These are phyloP conservation scores for Cladosporium sp. DNA, from an alignment of 2,329 filamentous ascomycete species.

Conservation along the genomic window DNA sequence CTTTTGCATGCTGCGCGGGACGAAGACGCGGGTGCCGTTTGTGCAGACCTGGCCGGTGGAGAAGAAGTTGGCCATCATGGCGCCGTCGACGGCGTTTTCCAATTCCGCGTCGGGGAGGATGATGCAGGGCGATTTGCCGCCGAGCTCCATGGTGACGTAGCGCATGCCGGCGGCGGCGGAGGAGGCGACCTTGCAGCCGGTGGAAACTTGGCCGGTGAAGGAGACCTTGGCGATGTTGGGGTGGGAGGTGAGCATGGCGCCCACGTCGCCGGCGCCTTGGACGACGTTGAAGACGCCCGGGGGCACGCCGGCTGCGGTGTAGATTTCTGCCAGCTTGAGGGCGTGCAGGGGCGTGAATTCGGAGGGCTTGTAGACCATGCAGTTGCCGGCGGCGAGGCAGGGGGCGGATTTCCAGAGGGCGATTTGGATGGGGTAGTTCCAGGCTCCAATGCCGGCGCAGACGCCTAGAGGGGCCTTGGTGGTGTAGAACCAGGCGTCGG, in stretches of 20 bases:
- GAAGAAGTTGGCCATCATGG: constrained; percentile 94
- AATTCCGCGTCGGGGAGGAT: constrained; percentile 75
- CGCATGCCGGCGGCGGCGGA: constrained; percentile 76
- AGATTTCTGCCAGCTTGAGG: constrained; percentile 68
- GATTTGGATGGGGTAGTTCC: constrained; percentile 91
- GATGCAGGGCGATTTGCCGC: constrained; percentile 77
- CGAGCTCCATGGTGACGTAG: constrained; percentile 87
- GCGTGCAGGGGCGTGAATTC: constrained; percentile 84
- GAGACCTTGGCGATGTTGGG: constrained; percentile 74
- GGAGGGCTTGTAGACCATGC: constrained; percentile 86
- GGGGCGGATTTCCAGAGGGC: constrained; percentile 86
- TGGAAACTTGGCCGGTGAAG: constrained; percentile 83
- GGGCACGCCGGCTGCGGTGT: constrained; percentile 72
- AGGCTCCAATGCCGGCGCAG: constrained; percentile 81
- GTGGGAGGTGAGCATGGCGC: constrained; percentile 69
- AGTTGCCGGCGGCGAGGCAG: constrained; percentile 79
- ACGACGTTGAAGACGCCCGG: constrained; percentile 83
- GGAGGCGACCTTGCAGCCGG: constrained; percentile 74
- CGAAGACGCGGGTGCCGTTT: constrained; percentile 83
- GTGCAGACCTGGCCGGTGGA: constrained; percentile 89
- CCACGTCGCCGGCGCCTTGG: constrained; percentile 73
- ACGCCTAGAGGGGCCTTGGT: constrained; percentile 77
- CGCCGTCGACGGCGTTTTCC: constrained; percentile 76
- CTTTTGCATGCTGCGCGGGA: constrained; percentile 61
- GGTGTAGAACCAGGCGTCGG: constrained; percentile 77